Evolutionary conservation across 257 asterid species (phyloP).

Genomic region (Nicotiana tabacum): DNA sequence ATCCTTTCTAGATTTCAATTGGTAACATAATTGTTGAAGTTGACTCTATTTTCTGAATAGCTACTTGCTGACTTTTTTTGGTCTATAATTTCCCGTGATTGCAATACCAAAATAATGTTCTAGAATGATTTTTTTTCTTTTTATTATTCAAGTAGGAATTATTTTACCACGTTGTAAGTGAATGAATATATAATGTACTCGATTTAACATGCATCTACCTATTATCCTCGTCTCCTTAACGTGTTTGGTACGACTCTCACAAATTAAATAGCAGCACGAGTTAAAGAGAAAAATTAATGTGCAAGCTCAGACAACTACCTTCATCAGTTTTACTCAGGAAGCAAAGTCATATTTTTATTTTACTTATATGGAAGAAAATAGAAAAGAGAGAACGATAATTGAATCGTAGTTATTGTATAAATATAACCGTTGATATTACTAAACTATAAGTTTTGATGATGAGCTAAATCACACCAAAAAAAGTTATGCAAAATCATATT

Average conservation of each 20-base stretch:
- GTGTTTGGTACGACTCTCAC: neutral
- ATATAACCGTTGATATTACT: neutral
- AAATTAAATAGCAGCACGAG: neutral
- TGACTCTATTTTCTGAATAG: neutral
- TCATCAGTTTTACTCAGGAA: neutral
- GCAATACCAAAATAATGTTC: neutral
- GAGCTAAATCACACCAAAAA: neutral
- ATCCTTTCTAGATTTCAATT: neutral
- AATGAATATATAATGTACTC: neutral
- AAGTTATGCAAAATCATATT: neutral
- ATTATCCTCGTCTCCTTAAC: neutral
- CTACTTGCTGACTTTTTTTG: neutral
- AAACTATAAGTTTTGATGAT: neutral
- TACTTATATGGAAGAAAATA: too few relatives aligned
- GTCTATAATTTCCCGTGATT: neutral
- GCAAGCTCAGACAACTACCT: neutral
- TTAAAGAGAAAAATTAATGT: neutral
- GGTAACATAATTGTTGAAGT: neutral
- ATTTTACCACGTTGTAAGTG: neutral
- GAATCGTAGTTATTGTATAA: neutral
- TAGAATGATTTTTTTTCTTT: neutral
- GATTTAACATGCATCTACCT: neutral
- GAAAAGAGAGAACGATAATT: neutral
- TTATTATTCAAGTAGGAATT: neutral
- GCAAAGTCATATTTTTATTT: neutral